phyloP scores from a whole-genome alignment of 441 rosid genomes.

The Gossypium davidsonii region DNA sequence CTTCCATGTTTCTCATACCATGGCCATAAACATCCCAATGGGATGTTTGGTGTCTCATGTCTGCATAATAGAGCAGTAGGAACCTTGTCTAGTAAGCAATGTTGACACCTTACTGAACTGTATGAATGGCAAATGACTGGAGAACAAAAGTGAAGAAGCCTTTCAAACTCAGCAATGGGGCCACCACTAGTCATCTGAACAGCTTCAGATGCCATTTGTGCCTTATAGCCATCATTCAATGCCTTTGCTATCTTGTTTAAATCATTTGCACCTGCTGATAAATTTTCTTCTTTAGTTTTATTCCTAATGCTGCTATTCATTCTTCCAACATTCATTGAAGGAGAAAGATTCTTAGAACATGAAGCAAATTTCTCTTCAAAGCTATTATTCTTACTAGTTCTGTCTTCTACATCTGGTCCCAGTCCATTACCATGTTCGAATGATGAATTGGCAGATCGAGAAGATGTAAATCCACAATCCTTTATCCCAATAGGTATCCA shows the following conservation, averaged over 20 bases:
- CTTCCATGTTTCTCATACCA: conserved; percentile 55
- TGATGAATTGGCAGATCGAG: conserved; percentile 12
- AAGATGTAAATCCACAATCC: conserved; percentile 19
- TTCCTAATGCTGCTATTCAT: neutral
- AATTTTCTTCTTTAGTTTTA: conserved; percentile 16
- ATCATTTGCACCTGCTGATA: conserved; percentile 18
- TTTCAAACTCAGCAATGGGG: conserved; percentile 52
- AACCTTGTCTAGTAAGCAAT: conserved; percentile 21
- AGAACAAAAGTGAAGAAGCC: conserved; percentile 40
- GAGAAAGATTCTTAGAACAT: conserved; percentile 15
- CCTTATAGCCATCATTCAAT: conserved; percentile 28
- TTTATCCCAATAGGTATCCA: conserved; percentile 44
- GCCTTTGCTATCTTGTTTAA: conserved; percentile 27
- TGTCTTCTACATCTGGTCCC: conserved; percentile 16
- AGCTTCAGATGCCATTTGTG: conserved; percentile 43
- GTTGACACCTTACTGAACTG: conserved; percentile 22
- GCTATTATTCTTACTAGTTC: conserved; percentile 16
- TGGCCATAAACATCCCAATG: conserved; percentile 43
- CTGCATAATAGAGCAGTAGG: conserved; percentile 23
- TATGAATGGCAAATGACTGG: conserved; percentile 34
- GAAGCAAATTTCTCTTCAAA: conserved; percentile 16
- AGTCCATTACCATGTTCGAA: conserved; percentile 16
- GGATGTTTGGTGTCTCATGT: conserved; percentile 34
- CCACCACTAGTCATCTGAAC: conserved; percentile 37
- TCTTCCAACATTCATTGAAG: conserved; percentile 13